Percentiles rank a stretch among this genome's conserved stretches.
Conservation (phyloP, 2,329 filamentous ascomycete genomes). For the Ceratocystis lukuohia region DNA sequence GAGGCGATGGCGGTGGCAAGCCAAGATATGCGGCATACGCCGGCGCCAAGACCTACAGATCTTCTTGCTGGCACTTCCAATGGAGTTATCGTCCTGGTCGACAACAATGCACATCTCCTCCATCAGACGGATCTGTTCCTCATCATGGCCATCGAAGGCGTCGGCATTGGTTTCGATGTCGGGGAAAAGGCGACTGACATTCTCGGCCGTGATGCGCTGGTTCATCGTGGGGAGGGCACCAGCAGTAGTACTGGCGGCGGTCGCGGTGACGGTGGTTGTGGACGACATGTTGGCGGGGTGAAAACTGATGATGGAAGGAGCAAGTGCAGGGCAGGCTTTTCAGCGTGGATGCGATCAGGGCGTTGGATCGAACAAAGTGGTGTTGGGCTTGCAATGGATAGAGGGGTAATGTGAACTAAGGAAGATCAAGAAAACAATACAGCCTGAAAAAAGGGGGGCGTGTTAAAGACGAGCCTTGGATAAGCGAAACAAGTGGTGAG, state of each 20-base stretch:
- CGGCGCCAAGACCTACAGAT: constrained; percentile 52
- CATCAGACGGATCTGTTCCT: constrained; percentile 95
- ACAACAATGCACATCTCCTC: constrained; percentile 97
- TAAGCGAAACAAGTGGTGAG: background rate
- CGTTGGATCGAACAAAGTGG: background rate
- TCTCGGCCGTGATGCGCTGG: constrained; percentile 66
- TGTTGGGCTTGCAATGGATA: constrained; percentile 4
- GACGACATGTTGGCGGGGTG: constrained; percentile 20
- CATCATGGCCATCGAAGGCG: constrained; percentile 82
- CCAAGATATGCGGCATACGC: too few relatives aligned
- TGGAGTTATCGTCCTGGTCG: constrained; percentile 80
- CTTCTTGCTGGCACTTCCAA: constrained; percentile 97
- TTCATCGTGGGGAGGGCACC: constrained; percentile 26
- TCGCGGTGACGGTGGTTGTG: constrained; percentile 9
- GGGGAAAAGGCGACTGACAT: constrained; percentile 77
- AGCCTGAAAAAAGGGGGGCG: constrained; percentile 3
- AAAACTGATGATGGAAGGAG: background rate
- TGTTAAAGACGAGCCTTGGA: background rate
- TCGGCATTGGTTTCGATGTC: constrained; percentile 60
- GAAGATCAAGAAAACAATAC: constrained; percentile 7
- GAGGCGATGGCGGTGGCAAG: too few relatives aligned
- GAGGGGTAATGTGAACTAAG: background rate
- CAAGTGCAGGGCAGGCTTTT: too few relatives aligned
- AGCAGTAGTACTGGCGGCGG: constrained; percentile 28
- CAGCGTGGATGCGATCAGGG: background rate